Percentiles rank a stretch among this genome's conserved stretches.
phyloP scores from a whole-genome alignment of 306 rosid species.

The Rosa rugosa region DNA sequence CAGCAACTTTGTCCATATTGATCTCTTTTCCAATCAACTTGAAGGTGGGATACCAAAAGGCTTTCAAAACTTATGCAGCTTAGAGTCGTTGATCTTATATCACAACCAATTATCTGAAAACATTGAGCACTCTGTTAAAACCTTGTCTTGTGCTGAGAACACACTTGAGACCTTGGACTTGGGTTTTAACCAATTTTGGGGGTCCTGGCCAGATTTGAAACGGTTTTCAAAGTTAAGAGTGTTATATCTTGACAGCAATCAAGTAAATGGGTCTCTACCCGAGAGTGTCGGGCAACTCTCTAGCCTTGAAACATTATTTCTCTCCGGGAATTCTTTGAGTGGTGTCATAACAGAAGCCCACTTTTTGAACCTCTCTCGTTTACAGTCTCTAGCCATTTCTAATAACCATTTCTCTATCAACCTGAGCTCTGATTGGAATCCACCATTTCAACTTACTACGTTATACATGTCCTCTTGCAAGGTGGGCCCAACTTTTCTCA shows the following conservation, averaged over 20 bases:
- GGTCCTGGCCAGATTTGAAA: background rate
- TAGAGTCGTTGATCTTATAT: background rate
- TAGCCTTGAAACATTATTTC: accelerated
- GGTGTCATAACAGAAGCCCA: slow-evolving; percentile 24
- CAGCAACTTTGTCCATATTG: background rate
- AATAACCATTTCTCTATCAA: slow-evolving; percentile 21
- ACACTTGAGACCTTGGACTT: background rate
- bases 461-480: background rate
- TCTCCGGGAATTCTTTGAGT: slow-evolving; percentile 20
- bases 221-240: background rate
- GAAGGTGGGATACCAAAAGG: background rate
- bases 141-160: background rate
- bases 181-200: background rate
- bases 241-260: background rate
- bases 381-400: background rate
- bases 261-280: slow-evolving; percentile 22
- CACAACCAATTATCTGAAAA: background rate
- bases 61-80: background rate
- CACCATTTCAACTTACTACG: background rate
- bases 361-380: slow-evolving; percentile 14
- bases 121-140: background rate
- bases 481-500: slow-evolving; percentile 23
- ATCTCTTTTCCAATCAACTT: background rate
- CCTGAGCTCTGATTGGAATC: slow-evolving; percentile 29
- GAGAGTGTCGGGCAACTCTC: slow-evolving; percentile 15